Evolutionary conservation across 2,329 filamentous ascomycete species (phyloP).

Genomic region (Botryosphaeria dothidea): DNA sequence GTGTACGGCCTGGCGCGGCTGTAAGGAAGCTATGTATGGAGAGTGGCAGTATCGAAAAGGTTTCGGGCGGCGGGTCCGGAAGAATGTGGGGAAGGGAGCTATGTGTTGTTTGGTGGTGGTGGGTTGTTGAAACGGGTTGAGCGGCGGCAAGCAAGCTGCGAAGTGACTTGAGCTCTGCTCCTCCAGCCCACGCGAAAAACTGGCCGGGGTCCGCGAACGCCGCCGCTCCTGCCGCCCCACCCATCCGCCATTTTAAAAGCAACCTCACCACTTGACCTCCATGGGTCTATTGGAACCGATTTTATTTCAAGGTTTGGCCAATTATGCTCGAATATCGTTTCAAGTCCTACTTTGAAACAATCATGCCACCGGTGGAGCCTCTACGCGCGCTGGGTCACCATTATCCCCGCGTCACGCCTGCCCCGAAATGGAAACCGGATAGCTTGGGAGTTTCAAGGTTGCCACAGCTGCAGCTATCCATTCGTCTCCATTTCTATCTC

Average conservation of each 20-base stretch:
- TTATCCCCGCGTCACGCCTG: neutral
- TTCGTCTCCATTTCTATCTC: neutral
- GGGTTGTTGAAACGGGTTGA: slow-evolving; percentile 7
- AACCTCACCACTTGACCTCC: neutral
- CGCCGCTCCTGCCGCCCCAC: slow-evolving; percentile 12
- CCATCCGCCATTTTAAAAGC: neutral
- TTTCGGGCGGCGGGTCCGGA: neutral
- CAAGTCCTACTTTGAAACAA: neutral
- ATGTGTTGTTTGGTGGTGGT: neutral
- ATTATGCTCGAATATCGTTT: neutral
- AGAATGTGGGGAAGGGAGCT: neutral
- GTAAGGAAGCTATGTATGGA: neutral
- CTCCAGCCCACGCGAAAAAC: slow-evolving; percentile 19
- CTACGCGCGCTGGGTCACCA: neutral
- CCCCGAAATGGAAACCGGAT: neutral
- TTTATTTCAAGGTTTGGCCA: neutral
- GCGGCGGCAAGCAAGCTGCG: neutral
- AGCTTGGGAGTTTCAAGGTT: neutral
- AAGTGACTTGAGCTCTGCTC: slow-evolving; percentile 18
- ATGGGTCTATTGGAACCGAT: too few species aligned
- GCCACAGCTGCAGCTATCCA: neutral
- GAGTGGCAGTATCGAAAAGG: neutral
- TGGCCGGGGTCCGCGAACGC: slow-evolving; percentile 13
- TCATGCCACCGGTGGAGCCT: neutral
- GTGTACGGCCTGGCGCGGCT: neutral